Percentiles rank a stretch among this genome's conserved stretches.
Conservation (phyloP, 805 yeast species). For the Kuraishia ogatae region DNA sequence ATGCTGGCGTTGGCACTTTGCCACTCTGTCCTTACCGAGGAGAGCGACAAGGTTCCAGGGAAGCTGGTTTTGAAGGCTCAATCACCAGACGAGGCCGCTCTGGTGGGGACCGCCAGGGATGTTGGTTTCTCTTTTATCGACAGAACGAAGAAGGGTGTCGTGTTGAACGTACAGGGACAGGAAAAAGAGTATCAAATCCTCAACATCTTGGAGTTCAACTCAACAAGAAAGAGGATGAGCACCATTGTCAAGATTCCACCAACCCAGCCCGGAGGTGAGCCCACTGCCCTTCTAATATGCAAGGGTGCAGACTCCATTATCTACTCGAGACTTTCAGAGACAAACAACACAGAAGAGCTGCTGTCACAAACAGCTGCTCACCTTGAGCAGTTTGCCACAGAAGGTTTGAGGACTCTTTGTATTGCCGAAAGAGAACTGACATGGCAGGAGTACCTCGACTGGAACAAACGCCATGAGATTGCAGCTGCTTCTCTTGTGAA, state of each 20-base stretch:
- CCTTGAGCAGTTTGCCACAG: slow-evolving; percentile 71
- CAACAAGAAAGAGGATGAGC: slow-evolving; percentile 85
- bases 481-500: slow-evolving; percentile 57
- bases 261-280: slow-evolving; percentile 32
- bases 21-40: slow-evolving; percentile 70
- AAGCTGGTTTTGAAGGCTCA: slow-evolving; percentile 61
- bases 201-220: slow-evolving; percentile 69
- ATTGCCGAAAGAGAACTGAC: slow-evolving; percentile 62
- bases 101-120: slow-evolving; percentile 75
- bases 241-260: slow-evolving; percentile 65
- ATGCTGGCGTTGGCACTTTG: slow-evolving; percentile 72
- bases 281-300: slow-evolving; percentile 60
- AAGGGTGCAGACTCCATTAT: slow-evolving; percentile 84
- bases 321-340: slow-evolving; percentile 48
- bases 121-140: slow-evolving; percentile 62
- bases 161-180: slow-evolving; percentile 62
- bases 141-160: slow-evolving; percentile 59
- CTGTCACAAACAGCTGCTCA: slow-evolving; percentile 63
- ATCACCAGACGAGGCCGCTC: slow-evolving; percentile 83
- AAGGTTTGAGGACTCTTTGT: slow-evolving; percentile 77
- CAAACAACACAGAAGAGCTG: slow-evolving; percentile 31
- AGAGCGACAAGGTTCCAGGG: slow-evolving; percentile 49
- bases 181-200: slow-evolving; percentile 63
- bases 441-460: slow-evolving; percentile 51
- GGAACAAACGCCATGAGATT: slow-evolving; percentile 54